Conservation (phyloP, 2,329 filamentous ascomycete genomes). For the Monosporascus sp. region DNA sequence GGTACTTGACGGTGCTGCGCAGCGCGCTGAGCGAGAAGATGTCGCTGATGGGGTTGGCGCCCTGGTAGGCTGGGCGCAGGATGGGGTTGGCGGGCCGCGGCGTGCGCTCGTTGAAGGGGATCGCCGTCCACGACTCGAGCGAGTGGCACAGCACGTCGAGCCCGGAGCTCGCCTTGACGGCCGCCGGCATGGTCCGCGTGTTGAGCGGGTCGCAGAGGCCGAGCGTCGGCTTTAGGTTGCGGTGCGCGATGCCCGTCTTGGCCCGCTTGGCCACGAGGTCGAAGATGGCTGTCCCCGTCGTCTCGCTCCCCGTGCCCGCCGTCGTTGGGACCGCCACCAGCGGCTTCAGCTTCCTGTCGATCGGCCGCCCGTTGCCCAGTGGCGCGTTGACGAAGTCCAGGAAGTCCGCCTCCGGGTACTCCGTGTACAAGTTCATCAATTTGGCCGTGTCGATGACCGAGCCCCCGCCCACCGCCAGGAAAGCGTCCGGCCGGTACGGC, state of each 20-base stretch:
- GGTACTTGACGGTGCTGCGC: conserved; percentile 79
- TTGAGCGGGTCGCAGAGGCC: conserved; percentile 85
- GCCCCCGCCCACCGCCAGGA: conserved; percentile 85
- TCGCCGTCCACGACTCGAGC: conserved; percentile 95
- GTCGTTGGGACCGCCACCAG: conserved; percentile 82
- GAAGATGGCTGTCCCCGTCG: conserved; percentile 96
- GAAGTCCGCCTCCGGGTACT: conserved; percentile 87
- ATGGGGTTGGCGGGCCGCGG: conserved; percentile 87
- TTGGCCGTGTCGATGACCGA: conserved; percentile 98
- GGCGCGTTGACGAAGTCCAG: conserved; percentile 97
- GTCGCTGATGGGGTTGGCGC: conserved; percentile 94
- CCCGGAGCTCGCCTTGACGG: conserved; percentile 86
- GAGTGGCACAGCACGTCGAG: conserved; percentile 94
- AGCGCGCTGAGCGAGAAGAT: conserved; percentile 91
- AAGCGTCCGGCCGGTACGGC: conserved; percentile 76
- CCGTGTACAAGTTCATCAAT: conserved; percentile 94
- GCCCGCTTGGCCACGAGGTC: conserved; percentile 84
- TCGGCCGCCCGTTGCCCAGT: conserved; percentile 74
- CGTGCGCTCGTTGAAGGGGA: conserved; percentile 81
- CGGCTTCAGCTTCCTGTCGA: conserved; percentile 65
- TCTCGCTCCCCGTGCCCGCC: conserved; percentile 85
- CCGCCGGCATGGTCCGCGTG: conserved; percentile 90
- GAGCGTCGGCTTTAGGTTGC: conserved; percentile 90
- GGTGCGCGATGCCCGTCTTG: conserved; percentile 93
- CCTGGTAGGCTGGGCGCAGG: conserved; percentile 88